Percentiles rank a stretch among this genome's conserved stretches.
Evolutionary conservation across 176 grass and related monocot genomes (phyloP).

Genomic region (Avena sativa): DNA sequence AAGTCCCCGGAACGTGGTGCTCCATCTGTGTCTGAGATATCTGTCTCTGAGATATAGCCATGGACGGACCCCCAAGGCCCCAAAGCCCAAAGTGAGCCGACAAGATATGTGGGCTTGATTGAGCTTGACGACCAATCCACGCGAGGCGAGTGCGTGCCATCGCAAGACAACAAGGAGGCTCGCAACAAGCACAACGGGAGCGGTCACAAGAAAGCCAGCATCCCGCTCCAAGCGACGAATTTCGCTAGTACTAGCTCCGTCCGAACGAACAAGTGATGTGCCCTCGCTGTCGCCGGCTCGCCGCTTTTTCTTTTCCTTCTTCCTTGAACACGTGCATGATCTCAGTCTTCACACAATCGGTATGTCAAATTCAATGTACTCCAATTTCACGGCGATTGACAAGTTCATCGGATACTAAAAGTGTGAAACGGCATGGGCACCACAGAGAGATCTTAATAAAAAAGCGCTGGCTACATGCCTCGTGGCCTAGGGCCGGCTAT

Average conservation of each 20-base stretch:
- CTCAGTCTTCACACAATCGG: background rate
- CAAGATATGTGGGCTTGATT: conserved; percentile 43
- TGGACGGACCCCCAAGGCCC: conserved; percentile 20
- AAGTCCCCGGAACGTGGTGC: no score
- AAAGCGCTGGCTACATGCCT: background rate
- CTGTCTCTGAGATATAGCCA: background rate
- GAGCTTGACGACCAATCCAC: conserved; percentile 39
- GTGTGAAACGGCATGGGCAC: background rate
- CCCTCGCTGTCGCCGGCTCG: background rate
- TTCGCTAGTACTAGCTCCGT: background rate
- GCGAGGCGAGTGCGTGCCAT: background rate
- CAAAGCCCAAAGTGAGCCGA: conserved; percentile 47
- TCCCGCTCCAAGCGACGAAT: background rate
- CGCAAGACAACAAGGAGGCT: conserved; percentile 56
- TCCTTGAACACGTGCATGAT: background rate
- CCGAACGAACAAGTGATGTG: no score
- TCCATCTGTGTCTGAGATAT: no score
- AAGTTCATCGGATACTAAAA: no score
- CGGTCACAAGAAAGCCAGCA: background rate
- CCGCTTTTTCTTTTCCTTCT: background rate
- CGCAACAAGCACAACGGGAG: conserved; percentile 38
- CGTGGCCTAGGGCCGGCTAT: background rate
- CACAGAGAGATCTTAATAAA: background rate
- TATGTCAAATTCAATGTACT: no score
- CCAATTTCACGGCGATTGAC: no score